Conservation (phyloP, 495 filamentous ascomycete genomes). For the Aspergillus kassunensis region DNA sequence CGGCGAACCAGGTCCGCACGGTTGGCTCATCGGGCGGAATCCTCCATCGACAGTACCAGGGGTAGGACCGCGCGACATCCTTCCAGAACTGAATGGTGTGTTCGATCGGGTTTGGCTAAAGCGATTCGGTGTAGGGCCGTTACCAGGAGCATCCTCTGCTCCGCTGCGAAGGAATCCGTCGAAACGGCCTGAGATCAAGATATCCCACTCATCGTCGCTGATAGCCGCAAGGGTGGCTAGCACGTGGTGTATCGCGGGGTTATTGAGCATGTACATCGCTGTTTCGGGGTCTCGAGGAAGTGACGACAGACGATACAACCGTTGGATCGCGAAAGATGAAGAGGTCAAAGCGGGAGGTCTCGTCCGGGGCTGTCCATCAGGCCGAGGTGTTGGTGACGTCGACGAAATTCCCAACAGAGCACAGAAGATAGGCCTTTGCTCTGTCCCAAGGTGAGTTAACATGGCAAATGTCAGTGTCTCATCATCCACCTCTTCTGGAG, state of each 20-base stretch:
- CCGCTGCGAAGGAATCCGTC: conserved; percentile 96
- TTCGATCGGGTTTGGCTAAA: conserved; percentile 41
- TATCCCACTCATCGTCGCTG: conserved; percentile 88
- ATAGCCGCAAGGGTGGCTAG: conserved; percentile 85
- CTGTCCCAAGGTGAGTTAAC: conserved; percentile 73
- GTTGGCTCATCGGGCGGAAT: conserved; percentile 38
- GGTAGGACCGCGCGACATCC: conserved; percentile 38
- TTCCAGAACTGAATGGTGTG: conserved; percentile 38
- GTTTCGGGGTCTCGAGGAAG: conserved; percentile 78
- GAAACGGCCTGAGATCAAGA: conserved; percentile 91
- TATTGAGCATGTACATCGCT: conserved; percentile 82
- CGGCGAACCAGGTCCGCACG: conserved; percentile 28
- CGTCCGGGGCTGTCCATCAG: conserved; percentile 48
- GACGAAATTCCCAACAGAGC: conserved; percentile 69
- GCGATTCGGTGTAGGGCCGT: conserved; percentile 17
- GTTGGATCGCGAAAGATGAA: conserved; percentile 71
- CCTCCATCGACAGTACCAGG: conserved; percentile 35
- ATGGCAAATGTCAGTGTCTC: conserved; percentile 91
- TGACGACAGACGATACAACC: conserved; percentile 70
- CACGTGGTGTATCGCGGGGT: conserved; percentile 76
- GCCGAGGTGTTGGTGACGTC: conserved; percentile 38
- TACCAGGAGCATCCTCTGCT: conserved; percentile 57
- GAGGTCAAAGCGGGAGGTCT: conserved; percentile 66
- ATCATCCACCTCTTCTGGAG: conserved; percentile 83
- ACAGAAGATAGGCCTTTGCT: conserved; percentile 73